Percentiles rank a stretch among this genome's conserved stretches.
phyloP scores from a whole-genome alignment of 106 monocot genomes.

The Triglochin maritima region DNA sequence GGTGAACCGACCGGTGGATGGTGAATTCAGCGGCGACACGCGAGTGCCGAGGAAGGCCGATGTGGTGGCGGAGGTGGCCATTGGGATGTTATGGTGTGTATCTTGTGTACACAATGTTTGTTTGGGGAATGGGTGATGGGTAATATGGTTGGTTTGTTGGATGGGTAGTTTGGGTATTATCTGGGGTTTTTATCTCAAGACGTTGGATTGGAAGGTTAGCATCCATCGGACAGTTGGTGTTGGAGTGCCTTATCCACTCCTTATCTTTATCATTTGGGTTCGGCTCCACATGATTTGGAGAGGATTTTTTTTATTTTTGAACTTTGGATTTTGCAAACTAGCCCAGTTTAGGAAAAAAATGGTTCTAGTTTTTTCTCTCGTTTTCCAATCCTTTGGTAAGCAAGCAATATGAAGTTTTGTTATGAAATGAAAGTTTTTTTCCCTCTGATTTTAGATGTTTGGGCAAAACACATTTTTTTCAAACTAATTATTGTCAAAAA shows the following conservation, averaged over 20 bases:
- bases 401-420: too few relatives aligned
- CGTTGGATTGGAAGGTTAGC: not conserved
- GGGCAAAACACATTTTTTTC: too few relatives aligned
- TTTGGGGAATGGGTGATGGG: not conserved
- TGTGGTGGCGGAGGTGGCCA: conserved; percentile 35
- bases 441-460: too few relatives aligned
- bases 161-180: not conserved
- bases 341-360: too few relatives aligned
- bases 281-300: not conserved
- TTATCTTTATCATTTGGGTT: conserved; percentile 12
- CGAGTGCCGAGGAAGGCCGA: conserved; percentile 41
- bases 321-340: too few relatives aligned
- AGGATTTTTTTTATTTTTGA: too few relatives aligned
- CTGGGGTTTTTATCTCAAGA: not conserved
- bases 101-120: too few relatives aligned
- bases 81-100: not conserved
- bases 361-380: too few relatives aligned
- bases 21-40: conserved; percentile 15
- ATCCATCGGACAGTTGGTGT: conserved; percentile 16
- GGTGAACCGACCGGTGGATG: conserved; percentile 26
- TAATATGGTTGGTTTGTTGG: not conserved
- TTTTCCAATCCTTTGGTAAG: too few relatives aligned
- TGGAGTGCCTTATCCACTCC: conserved; percentile 15
- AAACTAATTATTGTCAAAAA: too few relatives aligned
- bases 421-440: too few relatives aligned